Base-by-base conservation (phyloP, 108 stramenopile genomes). In the Bacterosira constricta region DNA sequence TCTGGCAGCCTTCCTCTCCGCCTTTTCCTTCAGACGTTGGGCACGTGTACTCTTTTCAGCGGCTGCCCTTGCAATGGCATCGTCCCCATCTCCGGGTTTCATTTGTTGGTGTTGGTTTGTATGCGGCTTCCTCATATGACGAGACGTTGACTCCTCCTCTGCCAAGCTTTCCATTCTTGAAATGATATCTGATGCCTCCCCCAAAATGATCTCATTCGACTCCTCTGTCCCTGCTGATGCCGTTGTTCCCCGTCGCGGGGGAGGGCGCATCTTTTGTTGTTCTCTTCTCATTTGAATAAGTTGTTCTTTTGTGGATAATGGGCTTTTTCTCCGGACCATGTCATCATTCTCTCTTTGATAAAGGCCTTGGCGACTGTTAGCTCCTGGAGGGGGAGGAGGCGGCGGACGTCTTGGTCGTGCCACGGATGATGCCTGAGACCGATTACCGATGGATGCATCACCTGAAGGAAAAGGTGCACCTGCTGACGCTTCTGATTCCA, bases 251-350 rank as follows among this genome's bases (percentile, higher is more conserved):
- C 5, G 27, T 39, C 11, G 21, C n/a, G 59, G 12, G 27, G 25
- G 41, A n/a, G n/a, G 52, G 32, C 4, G 54, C 32, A 20, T n/a
- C n/a, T n/a, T 55, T 45, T 2, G 20, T 20, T 63, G 63, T 7
- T 41, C 23, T 12, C 64, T 56, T 29, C 63, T 36, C n/a, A 65
- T 26, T 35, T 58, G 31, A 23, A 53, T 73, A 35, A 73, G 39
- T 57, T n/a, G n/a, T n/a, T 66, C 73, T 46, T 74, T 74, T 8
- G 64, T 66, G 25, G 73, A 74, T 20, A 74, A 50, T n/a, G 63
- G 58, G n/a, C 57, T 23, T 45, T 44, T 29, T 30, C 44, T 27
- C 9, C 42, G 1, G 31, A 44, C 5, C 5, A 18, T 2, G 2
- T 8, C 17, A 18, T 47, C 46, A 18, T 18, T 45, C 42, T 46